Conservation (phyloP, 2,329 filamentous ascomycete species). For the Botrytis galanthina region DNA sequence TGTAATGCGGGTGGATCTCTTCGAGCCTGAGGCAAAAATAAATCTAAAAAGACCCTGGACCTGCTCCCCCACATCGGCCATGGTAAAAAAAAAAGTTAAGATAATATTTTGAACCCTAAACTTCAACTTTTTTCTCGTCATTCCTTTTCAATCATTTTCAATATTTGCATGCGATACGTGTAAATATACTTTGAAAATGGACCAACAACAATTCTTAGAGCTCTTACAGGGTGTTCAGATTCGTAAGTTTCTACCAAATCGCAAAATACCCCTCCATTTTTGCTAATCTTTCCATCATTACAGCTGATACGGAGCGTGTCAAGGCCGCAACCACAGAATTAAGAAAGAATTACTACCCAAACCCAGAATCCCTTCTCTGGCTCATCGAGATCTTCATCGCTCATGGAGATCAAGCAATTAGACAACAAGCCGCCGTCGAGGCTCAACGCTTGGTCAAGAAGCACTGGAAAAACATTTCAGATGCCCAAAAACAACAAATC, state of each 20-base stretch:
- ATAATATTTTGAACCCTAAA: neutral
- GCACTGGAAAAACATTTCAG: conserved; percentile 77
- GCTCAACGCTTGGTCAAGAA: conserved; percentile 76
- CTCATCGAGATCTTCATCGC: conserved; percentile 86
- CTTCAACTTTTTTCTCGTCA: neutral
- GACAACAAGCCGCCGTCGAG: conserved; percentile 91
- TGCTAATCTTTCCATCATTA: conserved; percentile 32
- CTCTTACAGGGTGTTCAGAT: conserved; percentile 85
- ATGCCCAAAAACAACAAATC: conserved; percentile 74
- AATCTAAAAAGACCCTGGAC: neutral
- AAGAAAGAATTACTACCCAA: conserved; percentile 89
- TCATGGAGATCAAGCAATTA: conserved; percentile 59
- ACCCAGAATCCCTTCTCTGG: conserved; percentile 77
- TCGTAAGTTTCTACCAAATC: conserved; percentile 57
- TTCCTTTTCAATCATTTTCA: conserved; percentile 4
- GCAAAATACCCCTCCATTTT: conserved; percentile 19
- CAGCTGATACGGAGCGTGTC: conserved; percentile 84
- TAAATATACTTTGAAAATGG: conserved; percentile 50
- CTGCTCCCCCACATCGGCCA: neutral
- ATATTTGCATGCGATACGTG: conserved; percentile 17
- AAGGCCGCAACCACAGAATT: conserved; percentile 87
- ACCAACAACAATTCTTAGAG: conserved; percentile 79
- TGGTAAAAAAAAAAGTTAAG: neutral
- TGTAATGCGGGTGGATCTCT: neutral
- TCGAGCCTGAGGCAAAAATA: neutral